Conservation (phyloP, 176 grass and related monocot species). For the Dendrocalamus sinicus region DNA sequence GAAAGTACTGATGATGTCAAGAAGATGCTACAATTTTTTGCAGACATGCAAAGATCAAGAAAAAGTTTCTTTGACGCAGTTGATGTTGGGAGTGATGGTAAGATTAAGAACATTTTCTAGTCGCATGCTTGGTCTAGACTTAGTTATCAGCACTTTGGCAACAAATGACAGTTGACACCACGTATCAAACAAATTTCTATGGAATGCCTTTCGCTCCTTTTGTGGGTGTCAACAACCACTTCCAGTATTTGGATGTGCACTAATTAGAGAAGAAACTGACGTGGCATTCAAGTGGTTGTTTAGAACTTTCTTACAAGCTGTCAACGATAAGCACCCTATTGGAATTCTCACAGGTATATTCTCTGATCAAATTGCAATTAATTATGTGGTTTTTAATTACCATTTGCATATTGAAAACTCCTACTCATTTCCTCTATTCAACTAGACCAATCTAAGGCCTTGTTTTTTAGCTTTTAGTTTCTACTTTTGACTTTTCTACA, state of each 20-base stretch:
- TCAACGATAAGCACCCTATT: neutral
- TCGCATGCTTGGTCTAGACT: neutral
- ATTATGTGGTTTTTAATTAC: too few relatives aligned
- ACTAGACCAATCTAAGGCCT: neutral
- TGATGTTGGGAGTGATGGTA: too few relatives aligned
- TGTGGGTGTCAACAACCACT: neutral
- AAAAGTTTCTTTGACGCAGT: too few relatives aligned
- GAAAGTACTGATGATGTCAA: too few relatives aligned
- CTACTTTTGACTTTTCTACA: too few relatives aligned
- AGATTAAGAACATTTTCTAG: too few relatives aligned
- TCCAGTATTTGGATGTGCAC: neutral
- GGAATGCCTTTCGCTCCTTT: neutral
- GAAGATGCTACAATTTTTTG: too few relatives aligned
- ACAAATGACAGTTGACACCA: neutral
- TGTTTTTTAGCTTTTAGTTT: too few relatives aligned
- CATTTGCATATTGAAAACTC: neutral
- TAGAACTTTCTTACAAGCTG: neutral
- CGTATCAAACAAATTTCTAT: neutral
- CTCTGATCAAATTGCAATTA: neutral
- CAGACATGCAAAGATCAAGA: too few relatives aligned
- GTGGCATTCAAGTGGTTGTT: neutral
- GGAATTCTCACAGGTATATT: neutral
- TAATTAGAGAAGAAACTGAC: neutral
- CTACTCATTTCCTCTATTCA: neutral
- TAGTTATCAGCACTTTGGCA: neutral